Conservation (phyloP, 768 basidiomycete species). For the Amylocystis lapponica region DNA sequence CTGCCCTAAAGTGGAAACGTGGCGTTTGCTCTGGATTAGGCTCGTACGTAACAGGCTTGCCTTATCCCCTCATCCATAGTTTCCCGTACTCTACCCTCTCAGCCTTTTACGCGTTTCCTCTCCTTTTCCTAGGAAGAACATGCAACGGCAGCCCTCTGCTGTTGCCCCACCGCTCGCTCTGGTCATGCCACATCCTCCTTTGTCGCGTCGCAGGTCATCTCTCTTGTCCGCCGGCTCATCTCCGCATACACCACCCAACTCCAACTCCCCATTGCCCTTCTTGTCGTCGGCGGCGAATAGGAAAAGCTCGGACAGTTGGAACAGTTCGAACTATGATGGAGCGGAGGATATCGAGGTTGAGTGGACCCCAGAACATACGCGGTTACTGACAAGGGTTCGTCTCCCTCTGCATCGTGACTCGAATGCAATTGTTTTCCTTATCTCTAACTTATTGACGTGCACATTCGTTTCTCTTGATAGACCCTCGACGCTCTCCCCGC, state of each 20-base stretch:
- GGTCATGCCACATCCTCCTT: slow-evolving; percentile 55
- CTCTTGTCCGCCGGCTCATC: slow-evolving; percentile 40
- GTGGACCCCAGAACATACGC: slow-evolving; percentile 71
- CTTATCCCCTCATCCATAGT: slow-evolving; percentile 26
- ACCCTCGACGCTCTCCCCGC: slow-evolving; percentile 79
- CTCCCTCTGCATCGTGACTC: too few relatives aligned
- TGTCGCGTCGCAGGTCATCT: slow-evolving; percentile 45
- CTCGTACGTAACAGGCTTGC: slow-evolving; percentile 4
- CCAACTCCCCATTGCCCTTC: slow-evolving; percentile 46
- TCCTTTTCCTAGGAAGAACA: slow-evolving; percentile 19
- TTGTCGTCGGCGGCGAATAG: slow-evolving; percentile 43
- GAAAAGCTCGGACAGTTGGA: slow-evolving; percentile 82
- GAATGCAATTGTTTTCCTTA: too few relatives aligned
- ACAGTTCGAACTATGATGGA: slow-evolving; percentile 66
- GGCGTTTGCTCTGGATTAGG: not conserved
- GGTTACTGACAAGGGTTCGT: slow-evolving; percentile 61
- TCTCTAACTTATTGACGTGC: too few relatives aligned
- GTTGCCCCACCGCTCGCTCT: slow-evolving; percentile 52
- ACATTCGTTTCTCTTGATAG: slow-evolving; percentile 32
- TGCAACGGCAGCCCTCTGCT: slow-evolving; percentile 40
- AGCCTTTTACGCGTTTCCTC: slow-evolving; percentile 11
- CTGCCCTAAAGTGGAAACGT: slow-evolving; percentile 10
- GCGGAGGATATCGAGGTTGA: slow-evolving; percentile 60
- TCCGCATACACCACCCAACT: slow-evolving; percentile 57
- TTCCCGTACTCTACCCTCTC: slow-evolving; percentile 15